Base-by-base conservation (phyloP, 495 filamentous ascomycete species). In the Ramalina peruviana region DNA sequence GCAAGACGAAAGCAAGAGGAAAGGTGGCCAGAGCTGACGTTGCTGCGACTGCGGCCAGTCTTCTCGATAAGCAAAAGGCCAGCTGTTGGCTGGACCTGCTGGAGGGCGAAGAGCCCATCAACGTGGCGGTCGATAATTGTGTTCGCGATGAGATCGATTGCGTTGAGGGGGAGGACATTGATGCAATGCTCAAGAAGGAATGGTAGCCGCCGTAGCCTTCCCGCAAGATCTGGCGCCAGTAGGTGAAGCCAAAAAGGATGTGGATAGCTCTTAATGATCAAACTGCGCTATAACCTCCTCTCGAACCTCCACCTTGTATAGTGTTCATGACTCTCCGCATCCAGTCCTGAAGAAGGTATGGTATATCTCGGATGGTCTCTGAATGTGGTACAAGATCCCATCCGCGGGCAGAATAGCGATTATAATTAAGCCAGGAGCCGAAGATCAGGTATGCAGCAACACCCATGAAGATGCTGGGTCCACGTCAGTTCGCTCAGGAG, bases 401-500 rank as follows among this genome's bases (percentile, higher is more conserved):
- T 49, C 92, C 92, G 19, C 92, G 75, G 40, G 88, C 88, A 23
- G 88, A 89, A 63, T 94, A 93, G 50, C 88, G 86, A 72, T 87
- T 96, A 74, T 97, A 97, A 70, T 97, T 97, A 56, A 97, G 81
- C 92, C 92, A 98, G 20, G 88, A 93, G 60, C 88, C 88, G 59
- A 97, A 97, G 64, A 98, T 95, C 55, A 98, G 81, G 66, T 98
- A 98, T 19, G 93, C 69, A 15, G 92, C 88, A 16, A 79, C 77
- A 41, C 75, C 78, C 42, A 97, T 75, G 76, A 98, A 98, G 60
- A 83, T 65, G 54, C 90, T 90, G 55, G 49, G 36, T 39, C 20
- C n/a, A 15, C 4, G 23, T 11, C 12, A 19, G 37, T 26, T 21
- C 37, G 25, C 15, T 16, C 3, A 36, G 21, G 26, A 36, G 11